These are phyloP conservation scores for Monilinia laxa DNA, from an alignment of 2,329 filamentous ascomycete species.

Conservation along the genomic window DNA sequence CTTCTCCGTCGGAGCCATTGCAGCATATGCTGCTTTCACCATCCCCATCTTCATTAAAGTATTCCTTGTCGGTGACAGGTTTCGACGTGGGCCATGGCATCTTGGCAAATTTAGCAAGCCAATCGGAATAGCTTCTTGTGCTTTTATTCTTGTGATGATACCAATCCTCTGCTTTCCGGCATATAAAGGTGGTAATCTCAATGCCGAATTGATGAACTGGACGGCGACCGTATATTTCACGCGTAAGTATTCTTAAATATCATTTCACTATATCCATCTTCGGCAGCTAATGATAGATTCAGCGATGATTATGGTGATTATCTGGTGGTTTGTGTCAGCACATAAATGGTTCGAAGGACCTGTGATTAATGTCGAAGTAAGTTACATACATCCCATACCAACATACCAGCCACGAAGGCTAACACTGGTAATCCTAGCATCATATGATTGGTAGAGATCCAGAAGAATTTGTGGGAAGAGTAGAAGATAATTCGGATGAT, in stretches of 20 bases:
- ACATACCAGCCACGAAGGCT: constrained; percentile 23
- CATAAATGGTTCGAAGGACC: constrained; percentile 66
- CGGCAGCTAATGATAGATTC: constrained; percentile 24
- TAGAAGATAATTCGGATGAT: constrained; percentile 32
- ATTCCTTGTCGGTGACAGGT: constrained; percentile 60
- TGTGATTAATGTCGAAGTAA: constrained; percentile 57
- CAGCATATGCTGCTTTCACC: constrained; percentile 59
- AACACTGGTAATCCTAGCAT: constrained; percentile 31
- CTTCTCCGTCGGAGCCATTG: constrained; percentile 66
- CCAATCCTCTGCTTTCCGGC: constrained; percentile 64
- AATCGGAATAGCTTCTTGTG: constrained; percentile 54
- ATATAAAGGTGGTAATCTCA: constrained; percentile 52
- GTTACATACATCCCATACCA: constrained; percentile 19
- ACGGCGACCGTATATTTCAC: constrained; percentile 60
- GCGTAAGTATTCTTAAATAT: constrained; percentile 37
- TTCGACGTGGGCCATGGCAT: constrained; percentile 65
- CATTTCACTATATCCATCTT: background rate
- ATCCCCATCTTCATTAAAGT: constrained; percentile 56
- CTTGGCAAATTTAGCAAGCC: constrained; percentile 57
- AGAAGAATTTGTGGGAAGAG: constrained; percentile 31
- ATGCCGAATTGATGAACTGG: constrained; percentile 60
- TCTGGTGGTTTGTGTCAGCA: constrained; percentile 63
- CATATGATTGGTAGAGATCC: constrained; percentile 37
- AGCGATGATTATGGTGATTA: constrained; percentile 51
- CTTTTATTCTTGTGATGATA: constrained; percentile 64